phyloP scores from a whole-genome alignment of 2,329 filamentous ascomycete species.

The Paecilomyces fulvus region DNA sequence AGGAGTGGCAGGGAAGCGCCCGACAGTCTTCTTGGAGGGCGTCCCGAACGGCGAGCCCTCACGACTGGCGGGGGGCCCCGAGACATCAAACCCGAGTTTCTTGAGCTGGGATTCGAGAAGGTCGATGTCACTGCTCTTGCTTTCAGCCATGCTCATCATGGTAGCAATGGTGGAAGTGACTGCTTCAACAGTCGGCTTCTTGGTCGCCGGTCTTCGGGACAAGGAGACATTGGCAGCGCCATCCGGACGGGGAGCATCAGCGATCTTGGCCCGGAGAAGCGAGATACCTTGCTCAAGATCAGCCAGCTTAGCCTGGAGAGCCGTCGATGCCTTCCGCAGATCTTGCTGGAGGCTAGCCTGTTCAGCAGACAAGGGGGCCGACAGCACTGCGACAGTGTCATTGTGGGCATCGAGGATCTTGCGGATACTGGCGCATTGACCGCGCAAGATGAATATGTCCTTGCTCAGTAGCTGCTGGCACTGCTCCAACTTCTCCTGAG shows the following conservation, averaged over 20 bases:
- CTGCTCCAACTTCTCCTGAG: constrained; percentile 59
- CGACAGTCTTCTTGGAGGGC: constrained; percentile 22
- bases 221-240: constrained; percentile 38
- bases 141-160: constrained; percentile 88
- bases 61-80: constrained; percentile 17
- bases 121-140: constrained; percentile 82
- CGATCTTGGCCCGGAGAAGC: constrained; percentile 69
- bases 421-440: constrained; percentile 69
- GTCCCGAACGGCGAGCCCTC: constrained; percentile 33
- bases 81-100: constrained; percentile 50
- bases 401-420: constrained; percentile 62
- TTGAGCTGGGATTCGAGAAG: constrained; percentile 81
- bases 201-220: constrained; percentile 26
- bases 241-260: constrained; percentile 45
- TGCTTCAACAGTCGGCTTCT: constrained; percentile 78
- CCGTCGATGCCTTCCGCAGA: constrained; percentile 65
- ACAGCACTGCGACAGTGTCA: constrained; percentile 60
- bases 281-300: constrained; percentile 74
- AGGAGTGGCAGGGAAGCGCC: constrained; percentile 27
- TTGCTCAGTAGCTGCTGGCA: constrained; percentile 58
- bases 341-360: constrained; percentile 77
- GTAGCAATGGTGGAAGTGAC: constrained; percentile 86
- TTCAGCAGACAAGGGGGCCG: constrained; percentile 73
- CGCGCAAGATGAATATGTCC: constrained; percentile 63
- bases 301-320: constrained; percentile 64